Conservation (phyloP, 106 monocot species). For the Posidonia australis region DNA sequence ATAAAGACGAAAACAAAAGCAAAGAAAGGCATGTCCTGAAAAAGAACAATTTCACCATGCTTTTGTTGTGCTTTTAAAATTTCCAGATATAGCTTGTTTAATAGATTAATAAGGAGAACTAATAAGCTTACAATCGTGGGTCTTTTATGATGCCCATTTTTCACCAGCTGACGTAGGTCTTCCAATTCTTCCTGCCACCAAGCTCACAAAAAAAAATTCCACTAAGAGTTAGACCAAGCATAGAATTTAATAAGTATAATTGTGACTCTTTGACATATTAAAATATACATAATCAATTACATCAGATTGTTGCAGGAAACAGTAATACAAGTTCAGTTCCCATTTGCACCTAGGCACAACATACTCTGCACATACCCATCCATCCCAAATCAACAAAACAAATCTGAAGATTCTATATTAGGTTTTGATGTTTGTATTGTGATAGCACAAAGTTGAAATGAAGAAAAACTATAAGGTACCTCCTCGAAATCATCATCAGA, state of each 20-base stretch:
- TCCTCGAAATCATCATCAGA: slow-evolving; percentile 78
- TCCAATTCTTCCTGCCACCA: slow-evolving; percentile 56
- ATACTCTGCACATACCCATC: no score
- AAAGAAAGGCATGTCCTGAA: neutral
- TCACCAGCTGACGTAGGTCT: slow-evolving; percentile 42
- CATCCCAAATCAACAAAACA: no score
- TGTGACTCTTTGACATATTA: neutral
- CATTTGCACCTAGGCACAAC: no score
- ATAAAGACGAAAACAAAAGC: no score
- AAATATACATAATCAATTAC: neutral
- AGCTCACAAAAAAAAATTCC: neutral
- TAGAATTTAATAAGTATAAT: neutral
- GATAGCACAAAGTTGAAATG: neutral
- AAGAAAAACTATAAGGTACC: slow-evolving; percentile 28
- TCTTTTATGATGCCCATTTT: slow-evolving; percentile 43
- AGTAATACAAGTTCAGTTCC: no score
- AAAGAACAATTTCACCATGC: neutral
- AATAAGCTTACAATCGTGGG: slow-evolving; percentile 49
- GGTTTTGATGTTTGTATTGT: no score
- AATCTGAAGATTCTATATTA: no score
- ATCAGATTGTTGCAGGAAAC: neutral
- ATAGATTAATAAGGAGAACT: neutral
- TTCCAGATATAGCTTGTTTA: neutral
- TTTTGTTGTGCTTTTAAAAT: neutral
- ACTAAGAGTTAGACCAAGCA: no score